A percentile compares a stretch with the other conserved stretches of the same genome.
Evolutionary conservation across 2,329 filamentous ascomycete genomes (phyloP).

Genomic region (Aspergillus amoenus): DNA sequence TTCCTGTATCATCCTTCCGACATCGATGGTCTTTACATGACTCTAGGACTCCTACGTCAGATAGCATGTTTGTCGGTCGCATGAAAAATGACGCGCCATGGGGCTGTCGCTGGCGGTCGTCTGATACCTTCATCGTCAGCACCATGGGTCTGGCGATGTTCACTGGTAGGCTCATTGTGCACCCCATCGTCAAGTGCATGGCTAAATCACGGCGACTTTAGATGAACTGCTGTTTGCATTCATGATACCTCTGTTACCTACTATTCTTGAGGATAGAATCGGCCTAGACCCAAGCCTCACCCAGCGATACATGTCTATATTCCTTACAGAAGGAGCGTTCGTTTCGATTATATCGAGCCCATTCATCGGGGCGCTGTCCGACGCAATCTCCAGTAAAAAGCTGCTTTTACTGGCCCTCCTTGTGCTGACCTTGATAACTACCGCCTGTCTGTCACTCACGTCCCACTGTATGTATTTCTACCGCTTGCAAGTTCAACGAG

Average conservation of each 20-base stretch:
- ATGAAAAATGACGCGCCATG: neutral
- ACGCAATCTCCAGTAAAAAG: slow-evolving; percentile 16
- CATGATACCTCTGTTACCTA: slow-evolving; percentile 21
- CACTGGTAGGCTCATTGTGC: slow-evolving; percentile 13
- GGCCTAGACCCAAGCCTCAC: slow-evolving; percentile 12
- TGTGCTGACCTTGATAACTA: neutral
- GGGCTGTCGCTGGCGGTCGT: slow-evolving; percentile 20
- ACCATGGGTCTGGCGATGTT: slow-evolving; percentile 20
- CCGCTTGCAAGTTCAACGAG: neutral
- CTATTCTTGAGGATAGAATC: slow-evolving; percentile 19
- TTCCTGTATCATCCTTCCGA: too few relatives aligned
- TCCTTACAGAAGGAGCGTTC: slow-evolving; percentile 21
- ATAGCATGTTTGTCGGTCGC: neutral
- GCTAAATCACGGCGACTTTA: neutral
- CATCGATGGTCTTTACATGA: too few relatives aligned
- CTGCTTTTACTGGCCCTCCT: neutral
- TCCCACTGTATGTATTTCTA: neutral
- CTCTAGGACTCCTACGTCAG: too few relatives aligned
- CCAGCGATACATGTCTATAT: slow-evolving; percentile 17
- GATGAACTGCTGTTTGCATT: slow-evolving; percentile 23
- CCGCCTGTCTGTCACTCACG: neutral
- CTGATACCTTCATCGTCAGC: slow-evolving; percentile 18
- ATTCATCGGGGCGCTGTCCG: slow-evolving; percentile 16
- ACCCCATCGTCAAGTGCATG: too few relatives aligned
- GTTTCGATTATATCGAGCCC: slow-evolving; percentile 21